phyloP scores from a whole-genome alignment of 768 basidiomycete genomes.

The Dacryopinax primogenitus region DNA sequence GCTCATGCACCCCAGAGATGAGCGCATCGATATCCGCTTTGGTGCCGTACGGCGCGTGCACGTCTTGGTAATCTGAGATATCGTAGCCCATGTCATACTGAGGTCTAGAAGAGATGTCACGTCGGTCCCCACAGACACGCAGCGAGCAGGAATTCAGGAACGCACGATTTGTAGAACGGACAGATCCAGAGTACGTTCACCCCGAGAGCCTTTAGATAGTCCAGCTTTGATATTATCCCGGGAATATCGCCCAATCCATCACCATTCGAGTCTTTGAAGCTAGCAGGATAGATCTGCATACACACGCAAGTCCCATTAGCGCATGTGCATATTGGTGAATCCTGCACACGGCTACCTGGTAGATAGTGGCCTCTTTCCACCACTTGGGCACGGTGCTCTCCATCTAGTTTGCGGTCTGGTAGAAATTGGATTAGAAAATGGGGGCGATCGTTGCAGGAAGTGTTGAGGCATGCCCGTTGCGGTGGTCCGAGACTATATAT shows the following conservation, averaged over 20 bases:
- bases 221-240: constrained; percentile 50
- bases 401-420: not conserved
- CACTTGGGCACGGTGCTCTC: constrained; percentile 6
- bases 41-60: constrained; percentile 54
- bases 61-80: constrained; percentile 54
- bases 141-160: not conserved
- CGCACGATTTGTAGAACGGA: constrained; percentile 46
- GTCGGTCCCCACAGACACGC: not conserved
- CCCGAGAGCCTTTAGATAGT: constrained; percentile 55
- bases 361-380: constrained; percentile 41
- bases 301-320: not conserved
- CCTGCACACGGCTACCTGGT: constrained; percentile 32
- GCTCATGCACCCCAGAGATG: constrained; percentile 34
- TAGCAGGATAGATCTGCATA: constrained; percentile 49
- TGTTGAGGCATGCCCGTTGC: too few species aligned
- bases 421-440: not conserved
- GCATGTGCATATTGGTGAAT: not conserved
- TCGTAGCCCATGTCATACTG: constrained; percentile 65
- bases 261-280: constrained; percentile 56
- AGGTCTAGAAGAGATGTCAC: constrained; percentile 28
- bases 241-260: constrained; percentile 59
- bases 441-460: not conserved
- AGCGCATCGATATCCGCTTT: constrained; percentile 32
- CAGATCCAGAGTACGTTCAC: constrained; percentile 58
- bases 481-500: too few species aligned